phyloP scores from a whole-genome alignment of 192 early-diverging fungal species.

The Coemansia sp. region DNA sequence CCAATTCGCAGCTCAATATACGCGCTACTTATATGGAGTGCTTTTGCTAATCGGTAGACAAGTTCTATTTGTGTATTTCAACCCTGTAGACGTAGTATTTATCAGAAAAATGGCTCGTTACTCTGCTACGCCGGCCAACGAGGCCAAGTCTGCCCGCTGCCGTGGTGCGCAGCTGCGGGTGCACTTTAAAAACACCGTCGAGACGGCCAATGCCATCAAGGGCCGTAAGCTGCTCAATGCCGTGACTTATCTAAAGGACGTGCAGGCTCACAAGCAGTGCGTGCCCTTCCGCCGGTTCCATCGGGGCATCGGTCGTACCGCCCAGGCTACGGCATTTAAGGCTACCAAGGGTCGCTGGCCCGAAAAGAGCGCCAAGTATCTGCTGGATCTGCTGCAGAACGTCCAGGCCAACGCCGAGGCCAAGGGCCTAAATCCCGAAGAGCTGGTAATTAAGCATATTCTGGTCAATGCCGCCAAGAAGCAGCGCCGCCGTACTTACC shows the following conservation, averaged over 20 bases:
- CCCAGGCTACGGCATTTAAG: slow-evolving; percentile 90
- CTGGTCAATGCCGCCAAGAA: slow-evolving; percentile 98
- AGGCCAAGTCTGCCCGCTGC: slow-evolving; percentile 81
- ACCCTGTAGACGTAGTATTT: slow-evolving; percentile 18
- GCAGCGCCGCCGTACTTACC: slow-evolving; percentile 94
- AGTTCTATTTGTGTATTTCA: no score
- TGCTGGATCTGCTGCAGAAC: slow-evolving; percentile 93
- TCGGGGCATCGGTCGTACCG: slow-evolving; percentile 94
- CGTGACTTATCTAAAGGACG: slow-evolving; percentile 86
- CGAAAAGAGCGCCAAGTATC: slow-evolving; percentile 91
- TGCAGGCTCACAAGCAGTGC: slow-evolving; percentile 95
- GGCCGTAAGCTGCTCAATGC: slow-evolving; percentile 93
- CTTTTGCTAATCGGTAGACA: no score
- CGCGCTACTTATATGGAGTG: no score
- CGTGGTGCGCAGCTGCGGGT: slow-evolving; percentile 91
- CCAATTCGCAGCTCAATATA: no score
- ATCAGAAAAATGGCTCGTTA: slow-evolving; percentile 68
- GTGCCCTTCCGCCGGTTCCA: slow-evolving; percentile 97
- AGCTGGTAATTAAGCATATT: slow-evolving; percentile 91
- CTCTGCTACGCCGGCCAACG: slow-evolving; percentile 79
- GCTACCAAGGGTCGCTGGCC: slow-evolving; percentile 95
- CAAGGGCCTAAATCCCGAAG: slow-evolving; percentile 89
- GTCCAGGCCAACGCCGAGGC: slow-evolving; percentile 95
- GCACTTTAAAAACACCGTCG: slow-evolving; percentile 98
- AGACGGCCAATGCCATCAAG: slow-evolving; percentile 88